These are phyloP conservation scores for Tetrapyrgos nigripes DNA, from an alignment of 1,284 basidiomycete genomes.

Conservation along the genomic window DNA sequence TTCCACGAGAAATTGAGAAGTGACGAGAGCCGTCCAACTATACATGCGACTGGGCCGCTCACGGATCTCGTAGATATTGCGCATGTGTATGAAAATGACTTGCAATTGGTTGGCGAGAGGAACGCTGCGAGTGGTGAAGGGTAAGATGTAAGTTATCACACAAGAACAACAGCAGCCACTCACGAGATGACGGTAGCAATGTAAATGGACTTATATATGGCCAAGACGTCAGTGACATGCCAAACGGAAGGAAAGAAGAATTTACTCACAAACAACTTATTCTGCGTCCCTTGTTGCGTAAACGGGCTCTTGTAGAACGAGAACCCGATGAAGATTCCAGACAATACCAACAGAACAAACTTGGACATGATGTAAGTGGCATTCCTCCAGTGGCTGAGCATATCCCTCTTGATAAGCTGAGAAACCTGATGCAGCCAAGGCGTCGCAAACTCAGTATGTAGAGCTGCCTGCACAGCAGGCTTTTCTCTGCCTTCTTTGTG, in stretches of 20 bases:
- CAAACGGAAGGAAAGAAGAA: neutral
- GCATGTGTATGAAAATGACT: conserved; percentile 51
- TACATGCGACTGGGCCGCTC: conserved; percentile 85
- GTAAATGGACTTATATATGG: conserved; percentile 43
- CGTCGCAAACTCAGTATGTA: conserved; percentile 58
- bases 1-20: conserved; percentile 67
- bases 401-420: conserved; percentile 47
- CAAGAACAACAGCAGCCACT: neutral
- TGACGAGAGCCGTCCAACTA: conserved; percentile 78
- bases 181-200: conserved; percentile 50
- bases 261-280: conserved; percentile 74
- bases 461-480: conserved; percentile 35
- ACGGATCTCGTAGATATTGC: conserved; percentile 73
- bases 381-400: conserved; percentile 46
- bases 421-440: conserved; percentile 56
- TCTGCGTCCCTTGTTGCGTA: conserved; percentile 77
- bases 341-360: conserved; percentile 60
- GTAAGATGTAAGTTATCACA: neutral
- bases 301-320: conserved; percentile 73
- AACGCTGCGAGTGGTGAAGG: conserved; percentile 29
- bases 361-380: conserved; percentile 84
- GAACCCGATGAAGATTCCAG: conserved; percentile 70
- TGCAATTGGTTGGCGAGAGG: conserved; percentile 56
- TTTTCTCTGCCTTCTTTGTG: conserved; percentile 42
- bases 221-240: neutral